phyloP scores from a whole-genome alignment of 139 green algal species.

The Chlamydomonas schloesseri region DNA sequence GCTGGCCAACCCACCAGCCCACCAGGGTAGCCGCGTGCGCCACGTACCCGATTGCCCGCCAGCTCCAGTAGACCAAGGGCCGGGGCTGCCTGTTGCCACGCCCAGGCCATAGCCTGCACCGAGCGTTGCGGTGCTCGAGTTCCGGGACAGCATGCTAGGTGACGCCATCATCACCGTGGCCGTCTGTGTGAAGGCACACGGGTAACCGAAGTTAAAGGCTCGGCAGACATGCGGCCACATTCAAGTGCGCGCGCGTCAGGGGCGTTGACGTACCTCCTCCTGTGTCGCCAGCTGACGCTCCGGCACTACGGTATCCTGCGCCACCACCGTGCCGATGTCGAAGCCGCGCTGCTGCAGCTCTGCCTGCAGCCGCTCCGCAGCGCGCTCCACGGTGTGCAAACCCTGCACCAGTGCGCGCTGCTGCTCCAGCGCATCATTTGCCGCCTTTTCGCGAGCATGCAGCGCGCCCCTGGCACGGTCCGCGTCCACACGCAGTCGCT shows the following conservation, averaged over 20 bases:
- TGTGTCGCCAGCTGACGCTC: background rate
- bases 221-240: too few relatives aligned
- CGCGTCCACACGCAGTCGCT: slow-evolving; percentile 7
- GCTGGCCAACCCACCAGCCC: too few relatives aligned
- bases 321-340: background rate
- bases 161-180: slow-evolving; percentile 20
- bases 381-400: slow-evolving; percentile 23
- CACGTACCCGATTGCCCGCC: too few relatives aligned
- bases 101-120: too few relatives aligned
- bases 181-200: background rate
- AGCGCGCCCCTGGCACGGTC: slow-evolving; percentile 20
- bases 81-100: too few relatives aligned
- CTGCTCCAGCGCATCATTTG: slow-evolving; percentile 1
- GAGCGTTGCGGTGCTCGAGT: background rate
- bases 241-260: too few relatives aligned
- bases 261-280: too few relatives aligned
- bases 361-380: background rate
- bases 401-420: slow-evolving; percentile 17
- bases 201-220: too few relatives aligned
- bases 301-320: too few relatives aligned
- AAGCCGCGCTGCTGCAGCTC: background rate
- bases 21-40: too few relatives aligned
- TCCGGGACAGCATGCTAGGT: slow-evolving; percentile 12
- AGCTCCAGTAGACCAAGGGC: too few relatives aligned
- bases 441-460: background rate